phyloP scores from a whole-genome alignment of 2,329 filamentous ascomycete genomes.

The Penicillium paneum region DNA sequence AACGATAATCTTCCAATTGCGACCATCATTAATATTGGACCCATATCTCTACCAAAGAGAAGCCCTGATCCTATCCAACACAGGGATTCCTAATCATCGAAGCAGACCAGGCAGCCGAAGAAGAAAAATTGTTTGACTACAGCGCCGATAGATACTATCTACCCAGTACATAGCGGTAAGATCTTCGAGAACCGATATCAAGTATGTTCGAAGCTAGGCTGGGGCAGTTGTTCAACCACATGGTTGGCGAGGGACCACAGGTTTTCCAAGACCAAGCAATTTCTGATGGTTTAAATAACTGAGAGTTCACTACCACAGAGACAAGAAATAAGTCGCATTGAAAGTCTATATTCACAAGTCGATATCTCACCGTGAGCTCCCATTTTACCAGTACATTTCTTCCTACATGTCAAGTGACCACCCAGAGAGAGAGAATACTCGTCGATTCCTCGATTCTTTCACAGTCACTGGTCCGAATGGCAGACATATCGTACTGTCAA shows the following conservation, averaged over 20 bases:
- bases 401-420: slow-evolving; percentile 17
- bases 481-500: slow-evolving; percentile 28
- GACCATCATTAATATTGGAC: background rate
- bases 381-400: slow-evolving; percentile 26
- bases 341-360: slow-evolving; percentile 26
- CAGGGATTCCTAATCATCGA: background rate
- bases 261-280: slow-evolving; percentile 1
- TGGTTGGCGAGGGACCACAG: slow-evolving; percentile 29
- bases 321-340: slow-evolving; percentile 21
- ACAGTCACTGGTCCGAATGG: slow-evolving; percentile 26
- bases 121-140: slow-evolving; percentile 27
- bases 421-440: slow-evolving; percentile 26
- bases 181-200: slow-evolving; percentile 27
- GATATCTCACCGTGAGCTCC: slow-evolving; percentile 26
- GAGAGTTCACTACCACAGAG: slow-evolving; percentile 5
- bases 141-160: slow-evolving; percentile 25
- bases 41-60: background rate
- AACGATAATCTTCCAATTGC: background rate
- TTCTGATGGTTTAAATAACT: background rate
- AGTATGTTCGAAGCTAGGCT: slow-evolving; percentile 31
- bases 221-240: slow-evolving; percentile 28
- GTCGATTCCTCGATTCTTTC: slow-evolving; percentile 33
- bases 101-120: slow-evolving; percentile 13
- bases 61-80: background rate
- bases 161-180: slow-evolving; percentile 25